These are phyloP conservation scores for Annulohypoxylon bovei DNA, from an alignment of 495 filamentous ascomycete species.

Conservation along the genomic window DNA sequence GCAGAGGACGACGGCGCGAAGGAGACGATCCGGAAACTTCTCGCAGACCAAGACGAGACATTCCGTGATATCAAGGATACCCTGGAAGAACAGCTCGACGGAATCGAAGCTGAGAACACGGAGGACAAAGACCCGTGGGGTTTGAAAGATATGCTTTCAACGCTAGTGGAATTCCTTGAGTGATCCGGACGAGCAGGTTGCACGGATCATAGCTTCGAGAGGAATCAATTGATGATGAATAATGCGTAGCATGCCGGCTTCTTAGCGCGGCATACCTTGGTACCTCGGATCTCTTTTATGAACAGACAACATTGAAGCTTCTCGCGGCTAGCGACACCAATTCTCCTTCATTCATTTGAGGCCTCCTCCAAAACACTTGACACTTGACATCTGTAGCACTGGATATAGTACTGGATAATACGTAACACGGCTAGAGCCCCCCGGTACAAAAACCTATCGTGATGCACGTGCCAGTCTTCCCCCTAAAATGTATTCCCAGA, in stretches of 20 bases:
- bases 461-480: not conserved
- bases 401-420: not conserved
- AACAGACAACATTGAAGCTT: constrained; percentile 31
- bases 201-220: constrained; percentile 17
- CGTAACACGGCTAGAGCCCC: not conserved
- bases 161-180: constrained; percentile 69
- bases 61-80: constrained; percentile 70
- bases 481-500: not conserved
- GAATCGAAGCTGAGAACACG: constrained; percentile 64
- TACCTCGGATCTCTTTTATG: constrained; percentile 24
- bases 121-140: constrained; percentile 63
- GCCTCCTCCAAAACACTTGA: not conserved
- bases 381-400: not conserved
- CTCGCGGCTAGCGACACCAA: constrained; percentile 4
- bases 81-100: constrained; percentile 74
- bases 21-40: constrained; percentile 67
- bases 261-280: constrained; percentile 9
- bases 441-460: not conserved
- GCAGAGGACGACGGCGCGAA: constrained; percentile 89
- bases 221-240: constrained; percentile 34
- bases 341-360: constrained; percentile 6
- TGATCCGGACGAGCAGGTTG: constrained; percentile 7
- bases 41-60: constrained; percentile 74
- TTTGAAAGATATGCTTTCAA: constrained; percentile 72
- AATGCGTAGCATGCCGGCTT: constrained; percentile 29